Conservation (phyloP, 2,329 filamentous ascomycete species). For the Penicillium sp. region DNA sequence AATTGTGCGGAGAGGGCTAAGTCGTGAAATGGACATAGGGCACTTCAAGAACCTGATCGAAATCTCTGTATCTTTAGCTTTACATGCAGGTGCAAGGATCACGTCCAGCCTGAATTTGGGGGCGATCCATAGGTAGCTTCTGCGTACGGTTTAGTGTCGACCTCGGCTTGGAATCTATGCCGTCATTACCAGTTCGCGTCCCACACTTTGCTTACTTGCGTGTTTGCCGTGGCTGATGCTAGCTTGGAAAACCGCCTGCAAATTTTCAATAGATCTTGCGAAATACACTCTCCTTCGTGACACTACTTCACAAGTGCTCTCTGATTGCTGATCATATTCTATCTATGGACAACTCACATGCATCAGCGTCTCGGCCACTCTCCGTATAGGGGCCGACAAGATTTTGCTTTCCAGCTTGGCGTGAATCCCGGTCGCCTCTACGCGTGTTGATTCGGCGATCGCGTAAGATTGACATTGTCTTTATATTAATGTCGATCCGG, state of each 20-base stretch:
- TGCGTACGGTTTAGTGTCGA: constrained; percentile 13
- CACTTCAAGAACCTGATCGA: background rate
- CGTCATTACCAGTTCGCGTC: constrained; percentile 36
- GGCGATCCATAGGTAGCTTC: constrained; percentile 1
- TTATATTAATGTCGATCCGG: constrained; percentile 29
- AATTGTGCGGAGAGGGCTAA: constrained; percentile 4
- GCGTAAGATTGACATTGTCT: constrained; percentile 23
- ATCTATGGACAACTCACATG: constrained; percentile 5
- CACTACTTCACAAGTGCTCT: background rate
- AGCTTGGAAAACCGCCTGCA: background rate
- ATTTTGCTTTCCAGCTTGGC: constrained; percentile 22
- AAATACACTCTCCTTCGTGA: background rate
- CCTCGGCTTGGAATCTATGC: constrained; percentile 21
- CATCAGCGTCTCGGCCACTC: constrained; percentile 18
- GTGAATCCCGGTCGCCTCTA: constrained; percentile 21
- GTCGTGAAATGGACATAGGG: background rate
- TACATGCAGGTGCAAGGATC: constrained; percentile 12
- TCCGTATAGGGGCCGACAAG: constrained; percentile 2
- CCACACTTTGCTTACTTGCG: constrained; percentile 29
- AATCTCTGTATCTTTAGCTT: background rate
- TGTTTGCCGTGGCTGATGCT: constrained; percentile 17
- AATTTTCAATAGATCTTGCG: background rate
- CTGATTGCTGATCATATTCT: background rate
- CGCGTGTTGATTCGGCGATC: constrained; percentile 31
- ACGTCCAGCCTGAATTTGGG: background rate